Evolutionary conservation across 192 early-diverging fungal species (phyloP).

Genomic region (Rhizophagus sp.): DNA sequence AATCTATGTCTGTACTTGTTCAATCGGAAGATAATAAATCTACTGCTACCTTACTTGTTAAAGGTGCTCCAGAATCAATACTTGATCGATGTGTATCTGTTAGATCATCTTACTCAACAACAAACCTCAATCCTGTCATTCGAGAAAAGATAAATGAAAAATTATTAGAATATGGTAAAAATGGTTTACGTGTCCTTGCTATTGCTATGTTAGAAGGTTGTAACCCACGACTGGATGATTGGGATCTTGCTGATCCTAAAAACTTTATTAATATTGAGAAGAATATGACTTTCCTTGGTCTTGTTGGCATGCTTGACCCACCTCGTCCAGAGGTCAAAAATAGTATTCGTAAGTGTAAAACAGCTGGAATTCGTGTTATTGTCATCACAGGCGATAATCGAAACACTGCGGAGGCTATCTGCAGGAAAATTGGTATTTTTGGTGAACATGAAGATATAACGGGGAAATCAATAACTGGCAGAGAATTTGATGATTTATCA

Average conservation of each 20-base stretch:
- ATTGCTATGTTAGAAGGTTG: constrained; percentile 85
- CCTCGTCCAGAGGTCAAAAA: constrained; percentile 88
- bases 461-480: constrained; percentile 82
- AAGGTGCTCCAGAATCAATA: constrained; percentile 94
- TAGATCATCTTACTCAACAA: constrained; percentile 44
- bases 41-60: constrained; percentile 71
- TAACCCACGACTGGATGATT: constrained; percentile 38
- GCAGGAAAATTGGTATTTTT: constrained; percentile 94
- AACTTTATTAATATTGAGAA: constrained; percentile 76
- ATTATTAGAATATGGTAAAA: constrained; percentile 74
- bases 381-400: constrained; percentile 99
- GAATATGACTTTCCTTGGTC: constrained; percentile 90
- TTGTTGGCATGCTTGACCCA: constrained; percentile 97
- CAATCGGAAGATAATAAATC: constrained; percentile 29
- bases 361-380: constrained; percentile 96
- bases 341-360: constrained; percentile 83
- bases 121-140: constrained; percentile 57
- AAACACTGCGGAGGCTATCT: constrained; percentile 96
- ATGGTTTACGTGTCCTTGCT: constrained; percentile 87
- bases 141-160: constrained; percentile 64
- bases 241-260: constrained; percentile 58
- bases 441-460: constrained; percentile 61
- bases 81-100: constrained; percentile 82
- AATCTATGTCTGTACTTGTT: constrained; percentile 97
- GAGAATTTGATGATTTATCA: constrained; percentile 91